phyloP scores from a whole-genome alignment of 2,329 filamentous ascomycete genomes.

The Diaporthe longicolla region DNA sequence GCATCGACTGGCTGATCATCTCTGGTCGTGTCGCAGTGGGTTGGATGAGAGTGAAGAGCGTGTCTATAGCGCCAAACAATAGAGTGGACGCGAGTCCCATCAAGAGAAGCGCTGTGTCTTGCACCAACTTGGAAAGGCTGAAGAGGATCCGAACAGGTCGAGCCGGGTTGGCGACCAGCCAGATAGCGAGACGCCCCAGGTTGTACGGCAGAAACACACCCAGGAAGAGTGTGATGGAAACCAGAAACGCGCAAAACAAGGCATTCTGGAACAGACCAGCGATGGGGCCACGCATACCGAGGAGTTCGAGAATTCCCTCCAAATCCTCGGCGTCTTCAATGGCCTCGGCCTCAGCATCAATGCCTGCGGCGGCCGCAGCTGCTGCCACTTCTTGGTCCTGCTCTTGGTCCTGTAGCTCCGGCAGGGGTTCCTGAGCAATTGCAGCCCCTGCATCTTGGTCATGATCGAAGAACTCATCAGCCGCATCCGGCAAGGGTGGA shows the following conservation, averaged over 20 bases:
- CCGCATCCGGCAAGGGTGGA: constrained; percentile 56
- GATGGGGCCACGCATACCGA: constrained; percentile 95
- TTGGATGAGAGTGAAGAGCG: constrained; percentile 55
- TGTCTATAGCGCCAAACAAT: constrained; percentile 53
- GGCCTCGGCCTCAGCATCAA: constrained; percentile 82
- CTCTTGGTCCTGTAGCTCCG: constrained; percentile 50
- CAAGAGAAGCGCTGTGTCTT: constrained; percentile 80
- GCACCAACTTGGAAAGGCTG: constrained; percentile 80
- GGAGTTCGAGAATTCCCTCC: constrained; percentile 94
- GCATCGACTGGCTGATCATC: constrained; percentile 38
- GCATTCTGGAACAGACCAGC: constrained; percentile 93
- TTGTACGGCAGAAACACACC: constrained; percentile 95
- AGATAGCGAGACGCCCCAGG: constrained; percentile 86
- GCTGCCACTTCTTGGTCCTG: constrained; percentile 72
- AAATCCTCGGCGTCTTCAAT: constrained; percentile 93
- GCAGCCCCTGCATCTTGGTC: constrained; percentile 50
- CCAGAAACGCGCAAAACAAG: constrained; percentile 91
- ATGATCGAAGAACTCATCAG: constrained; percentile 55
- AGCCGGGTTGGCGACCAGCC: constrained; percentile 84
- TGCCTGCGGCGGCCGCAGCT: constrained; percentile 72
- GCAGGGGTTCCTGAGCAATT: constrained; percentile 46
- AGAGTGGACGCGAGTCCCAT: constrained; percentile 67
- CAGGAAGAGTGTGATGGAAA: constrained; percentile 86
- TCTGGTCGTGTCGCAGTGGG: constrained; percentile 38
- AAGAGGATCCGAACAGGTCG: constrained; percentile 81